Evolutionary conservation across 257 asterid genomes (phyloP).

Genomic region (Nicotiana benthamiana): DNA sequence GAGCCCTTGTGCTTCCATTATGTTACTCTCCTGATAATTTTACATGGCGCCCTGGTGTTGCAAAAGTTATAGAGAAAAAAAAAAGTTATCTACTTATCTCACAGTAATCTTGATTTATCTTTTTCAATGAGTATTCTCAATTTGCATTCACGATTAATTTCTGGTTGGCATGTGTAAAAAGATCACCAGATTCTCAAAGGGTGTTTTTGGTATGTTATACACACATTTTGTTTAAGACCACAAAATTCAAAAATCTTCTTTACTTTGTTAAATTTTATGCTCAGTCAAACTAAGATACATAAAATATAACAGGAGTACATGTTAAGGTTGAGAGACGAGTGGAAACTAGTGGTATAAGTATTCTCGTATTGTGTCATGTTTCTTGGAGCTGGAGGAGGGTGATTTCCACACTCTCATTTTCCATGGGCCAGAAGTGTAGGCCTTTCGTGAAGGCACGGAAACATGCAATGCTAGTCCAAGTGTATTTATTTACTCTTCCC

Average conservation of each 20-base stretch:
- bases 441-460: neutral
- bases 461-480: neutral
- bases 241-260: no score
- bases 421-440: neutral
- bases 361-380: neutral
- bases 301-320: neutral
- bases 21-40: neutral
- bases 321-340: neutral
- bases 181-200: no score
- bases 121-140: neutral
- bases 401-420: neutral
- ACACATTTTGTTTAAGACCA: no score
- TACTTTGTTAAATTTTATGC: no score
- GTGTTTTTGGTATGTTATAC: no score
- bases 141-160: neutral
- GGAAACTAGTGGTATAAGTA: neutral
- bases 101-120: neutral
- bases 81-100: neutral
- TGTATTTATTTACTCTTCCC: neutral
- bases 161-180: no score
- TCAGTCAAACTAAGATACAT: neutral
- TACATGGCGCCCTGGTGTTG: neutral
- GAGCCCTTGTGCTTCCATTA: neutral
- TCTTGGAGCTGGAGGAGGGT: neutral
- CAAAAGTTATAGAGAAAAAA: neutral